These are phyloP conservation scores for Cladosporium sp. DNA, from an alignment of 2,329 filamentous ascomycete species.

Conservation along the genomic window DNA sequence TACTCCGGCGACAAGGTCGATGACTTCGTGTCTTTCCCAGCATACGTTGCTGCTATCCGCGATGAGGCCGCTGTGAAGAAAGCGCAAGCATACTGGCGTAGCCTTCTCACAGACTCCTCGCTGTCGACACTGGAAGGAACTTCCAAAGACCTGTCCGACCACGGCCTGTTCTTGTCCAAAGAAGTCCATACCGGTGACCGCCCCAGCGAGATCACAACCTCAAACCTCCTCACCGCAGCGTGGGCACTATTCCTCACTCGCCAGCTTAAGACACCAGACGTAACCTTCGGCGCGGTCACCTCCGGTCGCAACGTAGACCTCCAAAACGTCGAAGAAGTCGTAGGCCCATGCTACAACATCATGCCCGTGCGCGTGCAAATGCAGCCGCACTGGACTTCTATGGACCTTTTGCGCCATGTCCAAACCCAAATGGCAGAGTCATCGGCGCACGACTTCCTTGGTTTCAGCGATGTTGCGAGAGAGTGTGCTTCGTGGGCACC, in stretches of 20 bases:
- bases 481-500: constrained; percentile 33
- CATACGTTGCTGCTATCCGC: constrained; percentile 6
- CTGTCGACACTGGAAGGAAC: neutral
- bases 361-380: constrained; percentile 64
- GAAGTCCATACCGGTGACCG: constrained; percentile 1
- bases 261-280: constrained; percentile 51
- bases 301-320: constrained; percentile 63
- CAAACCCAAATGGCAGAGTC: constrained; percentile 39
- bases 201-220: constrained; percentile 27
- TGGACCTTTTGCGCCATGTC: constrained; percentile 37
- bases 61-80: neutral
- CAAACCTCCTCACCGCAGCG: constrained; percentile 55
- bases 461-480: constrained; percentile 38
- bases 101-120: constrained; percentile 9
- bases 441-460: constrained; percentile 39
- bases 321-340: constrained; percentile 56
- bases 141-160: neutral
- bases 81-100: constrained; percentile 21
- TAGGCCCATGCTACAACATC: constrained; percentile 68
- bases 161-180: constrained; percentile 9
- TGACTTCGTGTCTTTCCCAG: constrained; percentile 11
- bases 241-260: constrained; percentile 59
- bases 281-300: constrained; percentile 64
- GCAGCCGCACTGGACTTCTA: constrained; percentile 42
- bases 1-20: constrained; percentile 23